A percentile compares a stretch with the other conserved stretches of the same genome.
Evolutionary conservation across 202 grass and related monocot species (phyloP).

Genomic region (Thinopyrum obtusiflorum): DNA sequence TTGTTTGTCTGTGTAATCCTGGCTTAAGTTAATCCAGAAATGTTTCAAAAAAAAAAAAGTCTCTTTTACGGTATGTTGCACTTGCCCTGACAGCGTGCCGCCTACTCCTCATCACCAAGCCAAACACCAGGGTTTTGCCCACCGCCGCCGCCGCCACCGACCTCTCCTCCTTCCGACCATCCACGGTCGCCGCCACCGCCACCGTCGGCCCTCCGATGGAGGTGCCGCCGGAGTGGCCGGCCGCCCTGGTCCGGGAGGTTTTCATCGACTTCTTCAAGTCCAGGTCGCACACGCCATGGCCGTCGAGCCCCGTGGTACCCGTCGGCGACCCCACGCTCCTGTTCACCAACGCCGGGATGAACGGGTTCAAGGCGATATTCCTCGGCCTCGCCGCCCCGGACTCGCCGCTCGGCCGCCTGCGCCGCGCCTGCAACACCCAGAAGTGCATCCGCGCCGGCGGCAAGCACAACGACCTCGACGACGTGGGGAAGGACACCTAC

Average conservation of each 20-base stretch:
- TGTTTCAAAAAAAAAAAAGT: too few relatives aligned
- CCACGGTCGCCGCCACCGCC: not conserved
- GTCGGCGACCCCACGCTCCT: constrained; percentile 77
- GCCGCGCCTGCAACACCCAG: constrained; percentile 70
- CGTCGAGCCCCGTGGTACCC: constrained; percentile 75
- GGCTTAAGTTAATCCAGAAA: too few relatives aligned
- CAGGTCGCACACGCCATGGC: constrained; percentile 62
- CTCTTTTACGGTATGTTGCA: not conserved
- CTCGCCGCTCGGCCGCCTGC: constrained; percentile 49
- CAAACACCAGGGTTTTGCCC: constrained; percentile 25
- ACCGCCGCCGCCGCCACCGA: not conserved
- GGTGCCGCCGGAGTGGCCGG: constrained; percentile 39
- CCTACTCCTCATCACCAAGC: not conserved
- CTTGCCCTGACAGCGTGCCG: not conserved
- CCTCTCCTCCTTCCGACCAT: too few relatives aligned
- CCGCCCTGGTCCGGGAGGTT: constrained; percentile 42
- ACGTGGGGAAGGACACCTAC: constrained; percentile 92
- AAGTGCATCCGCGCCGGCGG: constrained; percentile 93
- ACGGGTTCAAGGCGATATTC: constrained; percentile 85
- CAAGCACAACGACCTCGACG: constrained; percentile 94
- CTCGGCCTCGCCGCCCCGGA: constrained; percentile 59
- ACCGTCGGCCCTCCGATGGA: not conserved
- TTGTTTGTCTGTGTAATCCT: too few relatives aligned
- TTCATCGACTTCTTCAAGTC: constrained; percentile 56
- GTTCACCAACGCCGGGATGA: constrained; percentile 89